Conservation (phyloP, 768 basidiomycete species). For the Leucocoprinus leucothites region DNA sequence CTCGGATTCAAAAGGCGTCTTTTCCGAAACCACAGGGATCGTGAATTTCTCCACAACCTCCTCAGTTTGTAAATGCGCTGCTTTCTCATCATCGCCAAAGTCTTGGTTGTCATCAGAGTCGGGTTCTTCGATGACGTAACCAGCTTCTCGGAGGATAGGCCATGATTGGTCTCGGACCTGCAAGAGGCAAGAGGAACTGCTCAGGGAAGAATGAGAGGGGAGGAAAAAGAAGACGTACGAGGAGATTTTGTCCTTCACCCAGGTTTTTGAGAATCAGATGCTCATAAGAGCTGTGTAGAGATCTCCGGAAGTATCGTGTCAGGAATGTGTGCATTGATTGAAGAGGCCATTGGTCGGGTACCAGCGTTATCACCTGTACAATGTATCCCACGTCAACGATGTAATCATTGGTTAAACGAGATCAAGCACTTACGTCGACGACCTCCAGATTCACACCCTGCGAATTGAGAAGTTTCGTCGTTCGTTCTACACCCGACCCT, state of each 20-base stretch:
- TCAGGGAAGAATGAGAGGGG: background rate
- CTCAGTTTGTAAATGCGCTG: background rate
- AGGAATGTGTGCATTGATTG: constrained; percentile 73
- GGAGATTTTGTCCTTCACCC: constrained; percentile 75
- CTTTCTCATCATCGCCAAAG: constrained; percentile 26
- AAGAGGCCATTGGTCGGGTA: constrained; percentile 79
- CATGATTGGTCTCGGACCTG: constrained; percentile 62
- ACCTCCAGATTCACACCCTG: constrained; percentile 79
- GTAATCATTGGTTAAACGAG: constrained; percentile 1
- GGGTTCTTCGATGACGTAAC: constrained; percentile 66
- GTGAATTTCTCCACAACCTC: constrained; percentile 15
- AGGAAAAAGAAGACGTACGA: constrained; percentile 31
- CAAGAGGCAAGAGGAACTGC: background rate
- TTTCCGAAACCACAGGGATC: background rate
- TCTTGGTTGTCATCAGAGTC: constrained; percentile 22
- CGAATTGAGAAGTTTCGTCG: constrained; percentile 70
- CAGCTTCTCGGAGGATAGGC: constrained; percentile 55
- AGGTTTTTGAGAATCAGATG: constrained; percentile 77
- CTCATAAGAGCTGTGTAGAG: constrained; percentile 68
- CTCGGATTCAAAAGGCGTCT: background rate
- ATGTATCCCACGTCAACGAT: constrained; percentile 7
- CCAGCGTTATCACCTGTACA: constrained; percentile 55
- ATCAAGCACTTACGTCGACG: constrained; percentile 60
- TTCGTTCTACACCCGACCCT: constrained; percentile 50
- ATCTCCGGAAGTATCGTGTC: constrained; percentile 71